Percentiles rank a stretch among this genome's conserved stretches.
Evolutionary conservation across 345 rosid species (phyloP).

Genomic region (Dipteronia dyeriana): DNA sequence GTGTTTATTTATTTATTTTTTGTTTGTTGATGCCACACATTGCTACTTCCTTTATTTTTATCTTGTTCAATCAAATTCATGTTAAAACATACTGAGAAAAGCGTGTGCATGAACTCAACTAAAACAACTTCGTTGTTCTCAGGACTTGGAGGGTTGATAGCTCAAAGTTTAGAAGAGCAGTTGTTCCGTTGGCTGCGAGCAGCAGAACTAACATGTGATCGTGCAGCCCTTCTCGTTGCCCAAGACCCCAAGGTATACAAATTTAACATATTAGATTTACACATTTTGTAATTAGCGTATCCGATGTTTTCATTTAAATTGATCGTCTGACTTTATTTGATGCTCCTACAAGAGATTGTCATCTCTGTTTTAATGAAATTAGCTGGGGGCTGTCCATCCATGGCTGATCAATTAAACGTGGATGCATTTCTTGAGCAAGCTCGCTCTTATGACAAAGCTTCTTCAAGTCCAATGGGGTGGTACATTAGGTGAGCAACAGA

Average conservation of each 20-base stretch:
- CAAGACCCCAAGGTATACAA: constrained; percentile 82
- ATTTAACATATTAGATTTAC: neutral
- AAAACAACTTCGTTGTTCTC: constrained; percentile 17
- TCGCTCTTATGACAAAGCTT: constrained; percentile 89
- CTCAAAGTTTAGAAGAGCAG: constrained; percentile 84
- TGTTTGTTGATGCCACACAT: constrained; percentile 11
- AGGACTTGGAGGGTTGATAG: constrained; percentile 89
- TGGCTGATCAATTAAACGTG: constrained; percentile 91
- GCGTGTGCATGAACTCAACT: neutral
- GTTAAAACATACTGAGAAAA: neutral
- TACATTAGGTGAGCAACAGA: constrained; percentile 70
- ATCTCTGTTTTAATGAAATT: constrained; percentile 91
- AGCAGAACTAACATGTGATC: constrained; percentile 96
- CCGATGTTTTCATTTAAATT: constrained; percentile 7
- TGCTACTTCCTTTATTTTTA: neutral
- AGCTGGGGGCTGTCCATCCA: constrained; percentile 92
- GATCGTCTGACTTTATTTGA: constrained; percentile 29
- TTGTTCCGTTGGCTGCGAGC: constrained; percentile 88
- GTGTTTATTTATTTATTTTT: constrained; percentile 24
- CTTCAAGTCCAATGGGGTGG: constrained; percentile 88
- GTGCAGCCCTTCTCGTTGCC: constrained; percentile 97
- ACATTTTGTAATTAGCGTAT: neutral
- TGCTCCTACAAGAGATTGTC: constrained; percentile 87
- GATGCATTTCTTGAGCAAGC: constrained; percentile 99
- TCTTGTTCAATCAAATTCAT: neutral